Evolutionary conservation across 805 yeast species (phyloP).

Genomic region (Ogataea henricii): DNA sequence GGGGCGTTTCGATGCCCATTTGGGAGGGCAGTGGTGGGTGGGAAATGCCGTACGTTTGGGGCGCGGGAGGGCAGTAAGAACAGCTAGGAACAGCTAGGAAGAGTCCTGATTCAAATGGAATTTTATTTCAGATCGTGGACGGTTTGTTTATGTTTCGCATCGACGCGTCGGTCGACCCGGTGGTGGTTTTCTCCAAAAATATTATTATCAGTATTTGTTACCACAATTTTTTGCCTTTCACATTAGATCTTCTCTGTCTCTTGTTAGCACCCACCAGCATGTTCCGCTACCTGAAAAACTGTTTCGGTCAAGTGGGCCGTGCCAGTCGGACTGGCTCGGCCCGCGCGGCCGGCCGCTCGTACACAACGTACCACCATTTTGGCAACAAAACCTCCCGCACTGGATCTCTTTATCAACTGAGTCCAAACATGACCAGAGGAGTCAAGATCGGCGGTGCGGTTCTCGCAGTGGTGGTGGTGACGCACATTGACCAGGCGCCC

Average conservation of each 20-base stretch:
- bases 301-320: too few species aligned
- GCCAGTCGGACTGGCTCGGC: neutral
- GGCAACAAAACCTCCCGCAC: slow-evolving; percentile 17
- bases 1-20: neutral
- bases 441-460: slow-evolving; percentile 38
- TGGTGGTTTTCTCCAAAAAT: neutral
- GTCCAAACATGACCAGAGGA: slow-evolving; percentile 23
- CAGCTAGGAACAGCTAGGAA: too few species aligned
- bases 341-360: slow-evolving; percentile 5
- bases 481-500: slow-evolving; percentile 78
- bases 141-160: slow-evolving; percentile 4
- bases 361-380: slow-evolving; percentile 29
- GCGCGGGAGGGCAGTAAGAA: too few species aligned
- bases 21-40: too few species aligned
- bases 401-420: slow-evolving; percentile 13
- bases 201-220: too few species aligned
- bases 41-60: too few species aligned
- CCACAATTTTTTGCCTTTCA: neutral
- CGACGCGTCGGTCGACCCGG: slow-evolving; percentile 10
- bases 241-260: too few species aligned
- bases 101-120: too few species aligned
- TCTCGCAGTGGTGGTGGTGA: slow-evolving; percentile 42
- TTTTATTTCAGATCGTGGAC: slow-evolving; percentile 1
- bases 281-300: neutral
- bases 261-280: neutral